Evolutionary conservation across 805 yeast genomes (phyloP).

Genomic region (Blastobotrys mokoenaii): DNA sequence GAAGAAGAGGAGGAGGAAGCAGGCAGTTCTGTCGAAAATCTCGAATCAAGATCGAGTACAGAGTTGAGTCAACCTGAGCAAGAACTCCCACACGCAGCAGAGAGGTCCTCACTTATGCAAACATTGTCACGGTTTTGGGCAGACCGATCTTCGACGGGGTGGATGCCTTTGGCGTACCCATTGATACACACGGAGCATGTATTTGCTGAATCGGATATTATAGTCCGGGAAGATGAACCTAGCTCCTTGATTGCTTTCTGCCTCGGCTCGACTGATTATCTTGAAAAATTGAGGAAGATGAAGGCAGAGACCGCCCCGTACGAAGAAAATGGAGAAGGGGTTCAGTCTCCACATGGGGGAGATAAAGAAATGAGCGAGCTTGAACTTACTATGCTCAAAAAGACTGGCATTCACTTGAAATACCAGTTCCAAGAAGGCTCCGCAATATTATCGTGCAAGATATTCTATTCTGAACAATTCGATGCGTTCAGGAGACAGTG

Average conservation of each 20-base stretch:
- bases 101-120: slow-evolving; percentile 69
- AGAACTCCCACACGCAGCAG: slow-evolving; percentile 34
- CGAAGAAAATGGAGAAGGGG: slow-evolving; percentile 2
- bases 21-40: not conserved
- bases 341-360: slow-evolving; percentile 3
- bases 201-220: slow-evolving; percentile 87
- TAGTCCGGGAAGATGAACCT: slow-evolving; percentile 94
- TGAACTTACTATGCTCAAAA: slow-evolving; percentile 67
- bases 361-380: slow-evolving; percentile 26
- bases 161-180: slow-evolving; percentile 90
- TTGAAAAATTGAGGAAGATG: slow-evolving; percentile 46
- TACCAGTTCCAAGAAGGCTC: slow-evolving; percentile 80
- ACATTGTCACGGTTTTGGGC: slow-evolving; percentile 93
- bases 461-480: slow-evolving; percentile 92
- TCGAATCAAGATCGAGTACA: not conserved
- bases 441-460: slow-evolving; percentile 80
- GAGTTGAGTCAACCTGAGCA: not conserved
- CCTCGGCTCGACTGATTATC: slow-evolving; percentile 75
- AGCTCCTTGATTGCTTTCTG: slow-evolving; percentile 91
- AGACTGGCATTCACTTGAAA: slow-evolving; percentile 81
- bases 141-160: slow-evolving; percentile 86
- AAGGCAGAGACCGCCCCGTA: slow-evolving; percentile 3
- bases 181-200: slow-evolving; percentile 74
- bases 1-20: not conserved
- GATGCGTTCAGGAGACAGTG: slow-evolving; percentile 87